Base-by-base conservation (phyloP, 495 filamentous ascomycete species). In the Daldinia childiae region DNA sequence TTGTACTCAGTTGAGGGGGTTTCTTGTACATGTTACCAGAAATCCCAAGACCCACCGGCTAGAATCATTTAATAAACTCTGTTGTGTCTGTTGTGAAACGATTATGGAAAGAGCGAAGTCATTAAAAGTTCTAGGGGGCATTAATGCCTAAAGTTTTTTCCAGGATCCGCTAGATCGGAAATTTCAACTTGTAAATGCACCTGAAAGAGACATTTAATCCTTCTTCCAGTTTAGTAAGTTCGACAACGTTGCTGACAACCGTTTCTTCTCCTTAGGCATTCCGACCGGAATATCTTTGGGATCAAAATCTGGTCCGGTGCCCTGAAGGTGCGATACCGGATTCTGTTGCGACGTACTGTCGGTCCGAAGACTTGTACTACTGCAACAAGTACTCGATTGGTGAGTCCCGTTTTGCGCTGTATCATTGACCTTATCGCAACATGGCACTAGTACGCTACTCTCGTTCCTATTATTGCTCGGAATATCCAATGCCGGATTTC, bases 401-500 rank as follows among this genome's bases (percentile, higher is more conserved):
- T 58, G 56, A 26, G 57, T 69, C 2, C 65, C 61, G 27, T 63
- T 62, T 12, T 26, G 17, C 39, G 12, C 58, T 43, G 34, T 39
- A 19, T 6, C 17, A 8, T 60, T 60, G 9, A 43, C 58, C 4
- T 48, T 48, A 29, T 68, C 65, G 45, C 68, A 72, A 41, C 73
- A 75, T 2, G 82, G 75, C 0, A 83, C 81, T 6, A 89, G 76
- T 19, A 85, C 77, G 12, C 85, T 88, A 12, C 85, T 79, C 54
- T 77, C 74, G 71, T 90, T 90, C 77, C 84, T 84, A 38, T 67
- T 84, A 38, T 67, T 81, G 0, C 81, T 72, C 17, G 86, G 86
- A 11, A 87, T 82, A 71, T 88, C 86, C 55, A 87, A 81, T 11
- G 86, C 83, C 34, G 86, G 86, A 64, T 87, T 88, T 64, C 74